Evolutionary conservation across 305 asterid genomes (phyloP).

Genomic region (Fraxinus ornus): DNA sequence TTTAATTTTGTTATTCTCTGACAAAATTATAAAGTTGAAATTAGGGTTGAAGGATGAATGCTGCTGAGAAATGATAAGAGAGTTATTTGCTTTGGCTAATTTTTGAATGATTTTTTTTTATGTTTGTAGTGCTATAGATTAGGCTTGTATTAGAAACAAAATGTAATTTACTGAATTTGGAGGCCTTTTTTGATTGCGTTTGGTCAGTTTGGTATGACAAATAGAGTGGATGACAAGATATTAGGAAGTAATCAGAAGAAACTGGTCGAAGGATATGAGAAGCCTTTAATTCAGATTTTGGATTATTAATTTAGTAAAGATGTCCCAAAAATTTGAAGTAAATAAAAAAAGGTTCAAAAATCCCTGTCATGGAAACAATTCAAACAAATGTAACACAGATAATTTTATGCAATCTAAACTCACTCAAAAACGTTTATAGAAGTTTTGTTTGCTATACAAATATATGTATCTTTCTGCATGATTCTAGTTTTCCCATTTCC

Average conservation of each 20-base stretch:
- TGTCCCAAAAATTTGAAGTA: background rate
- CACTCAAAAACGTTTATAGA: background rate
- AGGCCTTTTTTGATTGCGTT: background rate
- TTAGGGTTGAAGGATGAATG: constrained; percentile 2
- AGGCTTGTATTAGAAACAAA: background rate
- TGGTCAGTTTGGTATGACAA: background rate
- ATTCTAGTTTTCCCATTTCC: background rate
- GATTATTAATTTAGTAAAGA: background rate
- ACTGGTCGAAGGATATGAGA: background rate
- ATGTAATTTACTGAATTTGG: background rate
- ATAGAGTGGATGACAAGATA: background rate
- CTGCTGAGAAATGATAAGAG: background rate
- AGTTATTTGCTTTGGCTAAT: background rate
- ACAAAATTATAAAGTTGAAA: background rate
- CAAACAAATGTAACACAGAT: background rate
- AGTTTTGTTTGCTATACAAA: background rate
- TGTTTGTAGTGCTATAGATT: background rate
- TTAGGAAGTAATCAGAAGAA: background rate
- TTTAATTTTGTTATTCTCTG: background rate
- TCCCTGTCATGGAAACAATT: background rate
- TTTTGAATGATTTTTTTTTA: background rate
- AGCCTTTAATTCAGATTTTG: background rate
- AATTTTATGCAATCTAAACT: background rate
- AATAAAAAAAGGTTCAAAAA: background rate
- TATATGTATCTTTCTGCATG: background rate